These are phyloP conservation scores for Myriosclerotinia duriaeana DNA, from an alignment of 2,329 filamentous ascomycete genomes.

Conservation along the genomic window DNA sequence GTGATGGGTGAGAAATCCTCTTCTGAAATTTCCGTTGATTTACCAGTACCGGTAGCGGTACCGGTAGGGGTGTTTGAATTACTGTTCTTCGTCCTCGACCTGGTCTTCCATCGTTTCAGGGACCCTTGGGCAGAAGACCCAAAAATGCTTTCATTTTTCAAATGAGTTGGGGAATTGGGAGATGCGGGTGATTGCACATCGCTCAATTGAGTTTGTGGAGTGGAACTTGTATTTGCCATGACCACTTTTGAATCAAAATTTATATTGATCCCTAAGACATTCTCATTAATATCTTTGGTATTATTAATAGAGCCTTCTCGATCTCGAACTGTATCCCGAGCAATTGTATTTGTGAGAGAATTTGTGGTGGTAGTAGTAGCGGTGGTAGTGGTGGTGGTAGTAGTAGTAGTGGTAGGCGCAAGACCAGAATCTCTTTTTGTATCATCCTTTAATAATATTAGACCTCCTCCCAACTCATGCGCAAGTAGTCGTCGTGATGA, in stretches of 20 bases:
- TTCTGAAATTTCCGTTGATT: slow-evolving; percentile 26
- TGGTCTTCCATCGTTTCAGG: slow-evolving; percentile 30
- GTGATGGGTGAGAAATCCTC: slow-evolving; percentile 53
- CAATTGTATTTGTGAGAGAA: too few species aligned
- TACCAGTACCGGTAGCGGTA: slow-evolving; percentile 35
- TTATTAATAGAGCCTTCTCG: slow-evolving; percentile 45
- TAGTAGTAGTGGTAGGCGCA: slow-evolving; percentile 49
- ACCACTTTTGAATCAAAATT: slow-evolving; percentile 31
- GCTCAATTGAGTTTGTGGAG: slow-evolving; percentile 4
- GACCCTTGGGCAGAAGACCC: slow-evolving; percentile 4
- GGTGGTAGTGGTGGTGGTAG: slow-evolving; percentile 23
- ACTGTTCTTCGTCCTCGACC: slow-evolving; percentile 31
- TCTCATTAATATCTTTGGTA: slow-evolving; percentile 22
- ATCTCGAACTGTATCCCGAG: slow-evolving; percentile 24
- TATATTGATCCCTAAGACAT: slow-evolving; percentile 32
- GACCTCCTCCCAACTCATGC: slow-evolving; percentile 37
- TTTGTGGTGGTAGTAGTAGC: too few species aligned
- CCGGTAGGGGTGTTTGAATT: slow-evolving; percentile 23
- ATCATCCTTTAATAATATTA: slow-evolving; percentile 39
- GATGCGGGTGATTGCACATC: slow-evolving; percentile 22
- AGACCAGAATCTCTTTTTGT: slow-evolving; percentile 56
- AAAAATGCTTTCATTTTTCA: slow-evolving; percentile 28
- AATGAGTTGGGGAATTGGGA: slow-evolving; percentile 22
- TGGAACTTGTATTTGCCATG: slow-evolving; percentile 5
- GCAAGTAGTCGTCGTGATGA: slow-evolving; percentile 8